phyloP scores from a whole-genome alignment of 2,329 filamentous ascomycete species.

The Diaporthe citri region DNA sequence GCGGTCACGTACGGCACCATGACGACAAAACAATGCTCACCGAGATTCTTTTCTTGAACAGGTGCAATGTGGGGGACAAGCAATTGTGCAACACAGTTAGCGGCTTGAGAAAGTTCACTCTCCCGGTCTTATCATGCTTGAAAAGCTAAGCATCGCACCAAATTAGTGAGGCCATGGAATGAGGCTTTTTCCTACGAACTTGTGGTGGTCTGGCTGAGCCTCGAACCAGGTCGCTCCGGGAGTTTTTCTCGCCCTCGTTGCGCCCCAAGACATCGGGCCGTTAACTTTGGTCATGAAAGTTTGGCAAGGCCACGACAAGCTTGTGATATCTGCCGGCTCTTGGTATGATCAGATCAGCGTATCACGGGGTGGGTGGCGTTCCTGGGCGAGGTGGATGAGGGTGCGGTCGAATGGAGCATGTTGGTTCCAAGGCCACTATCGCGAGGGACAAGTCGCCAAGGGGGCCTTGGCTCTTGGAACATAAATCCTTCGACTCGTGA shows the following conservation, averaged over 20 bases:
- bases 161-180: constrained; percentile 13
- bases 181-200: neutral
- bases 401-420: constrained; percentile 19
- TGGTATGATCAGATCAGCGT: constrained; percentile 7
- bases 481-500: constrained; percentile 23
- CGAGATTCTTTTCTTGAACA: neutral
- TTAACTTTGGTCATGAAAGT: neutral
- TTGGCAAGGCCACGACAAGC: neutral
- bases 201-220: neutral
- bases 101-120: constrained; percentile 16
- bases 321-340: constrained; percentile 27
- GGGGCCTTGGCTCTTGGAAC: constrained; percentile 27
- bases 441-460: constrained; percentile 28
- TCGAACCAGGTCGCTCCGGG: constrained; percentile 2
- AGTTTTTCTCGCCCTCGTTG: neutral
- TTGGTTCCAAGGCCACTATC: constrained; percentile 21
- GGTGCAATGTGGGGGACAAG: neutral
- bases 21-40: neutral
- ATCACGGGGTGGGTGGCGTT: constrained; percentile 19
- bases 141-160: constrained; percentile 24
- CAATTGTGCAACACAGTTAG: constrained; percentile 13
- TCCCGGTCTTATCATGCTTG: constrained; percentile 11
- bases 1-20: neutral
- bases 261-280: constrained; percentile 16
- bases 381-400: constrained; percentile 21